A percentile compares a stretch with the other conserved stretches of the same genome.
Evolutionary conservation across 2,329 filamentous ascomycete species (phyloP).

Genomic region (Neophaeococcomyces mojaviensis): DNA sequence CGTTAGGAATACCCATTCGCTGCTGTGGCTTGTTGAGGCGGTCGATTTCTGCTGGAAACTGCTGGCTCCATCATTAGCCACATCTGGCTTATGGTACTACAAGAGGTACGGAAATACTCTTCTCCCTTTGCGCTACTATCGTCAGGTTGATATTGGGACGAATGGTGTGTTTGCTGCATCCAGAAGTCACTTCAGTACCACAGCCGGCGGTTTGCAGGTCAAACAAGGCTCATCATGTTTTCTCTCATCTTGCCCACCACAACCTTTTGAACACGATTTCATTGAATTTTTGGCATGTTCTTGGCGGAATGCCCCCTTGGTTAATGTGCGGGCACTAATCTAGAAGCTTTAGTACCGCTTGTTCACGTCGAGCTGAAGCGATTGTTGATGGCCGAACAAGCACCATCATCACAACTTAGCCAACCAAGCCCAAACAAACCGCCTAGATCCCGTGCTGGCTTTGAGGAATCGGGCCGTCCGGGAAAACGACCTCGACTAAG

Average conservation of each 20-base stretch:
- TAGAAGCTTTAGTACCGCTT: too few species aligned
- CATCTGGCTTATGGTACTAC: slow-evolving; percentile 5
- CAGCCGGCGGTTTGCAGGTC: background rate
- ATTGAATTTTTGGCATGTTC: too few species aligned
- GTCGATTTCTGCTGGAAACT: background rate
- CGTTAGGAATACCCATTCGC: background rate
- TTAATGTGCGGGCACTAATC: too few species aligned
- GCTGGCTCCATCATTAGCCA: background rate
- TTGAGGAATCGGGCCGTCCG: slow-evolving; percentile 25
- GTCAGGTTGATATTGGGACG: background rate
- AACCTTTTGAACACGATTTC: too few species aligned
- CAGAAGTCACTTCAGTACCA: background rate
- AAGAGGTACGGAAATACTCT: slow-evolving; percentile 1
- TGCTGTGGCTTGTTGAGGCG: slow-evolving; percentile 6
- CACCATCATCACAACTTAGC: background rate
- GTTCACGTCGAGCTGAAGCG: background rate
- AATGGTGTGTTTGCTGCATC: background rate
- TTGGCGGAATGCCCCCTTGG: background rate
- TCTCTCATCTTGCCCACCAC: too few species aligned
- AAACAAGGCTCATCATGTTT: background rate
- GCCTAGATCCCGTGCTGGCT: background rate
- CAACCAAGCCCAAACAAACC: background rate
- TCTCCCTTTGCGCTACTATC: background rate
- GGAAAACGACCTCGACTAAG: slow-evolving; percentile 31
- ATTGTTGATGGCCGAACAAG: slow-evolving; percentile 5